Conservation (phyloP, 371 early-diverging fungal genomes). For the Rhizopus delemar region DNA sequence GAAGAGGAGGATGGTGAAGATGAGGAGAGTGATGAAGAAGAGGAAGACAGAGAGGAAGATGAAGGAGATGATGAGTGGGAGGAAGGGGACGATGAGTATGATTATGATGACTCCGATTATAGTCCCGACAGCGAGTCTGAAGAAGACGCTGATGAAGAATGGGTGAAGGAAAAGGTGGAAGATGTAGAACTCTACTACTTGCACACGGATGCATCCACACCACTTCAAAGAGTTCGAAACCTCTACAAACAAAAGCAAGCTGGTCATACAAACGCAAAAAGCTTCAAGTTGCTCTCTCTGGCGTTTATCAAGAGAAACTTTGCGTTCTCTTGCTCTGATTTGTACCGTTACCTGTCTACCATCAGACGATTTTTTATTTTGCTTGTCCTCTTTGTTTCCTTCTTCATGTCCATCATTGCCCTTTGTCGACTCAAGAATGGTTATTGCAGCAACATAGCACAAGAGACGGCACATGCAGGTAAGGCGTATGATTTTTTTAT, state of each 20-base stretch:
- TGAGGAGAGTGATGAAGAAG: background rate
- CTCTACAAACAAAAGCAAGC: background rate
- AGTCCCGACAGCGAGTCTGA: background rate
- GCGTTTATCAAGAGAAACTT: background rate
- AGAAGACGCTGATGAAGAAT: background rate
- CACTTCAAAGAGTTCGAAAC: background rate
- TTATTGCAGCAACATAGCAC: conserved; percentile 15
- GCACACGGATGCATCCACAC: background rate
- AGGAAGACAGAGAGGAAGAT: background rate
- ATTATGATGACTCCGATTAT: background rate
- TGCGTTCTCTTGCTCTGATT: background rate
- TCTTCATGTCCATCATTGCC: background rate
- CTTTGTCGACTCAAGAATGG: background rate
- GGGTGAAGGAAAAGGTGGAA: background rate
- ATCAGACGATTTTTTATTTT: background rate
- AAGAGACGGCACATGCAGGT: no score
- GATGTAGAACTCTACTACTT: background rate
- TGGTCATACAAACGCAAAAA: background rate
- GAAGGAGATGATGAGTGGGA: background rate
- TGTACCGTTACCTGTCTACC: background rate
- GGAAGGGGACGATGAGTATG: background rate
- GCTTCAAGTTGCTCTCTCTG: background rate
- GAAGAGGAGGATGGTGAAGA: background rate
- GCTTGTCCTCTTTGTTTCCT: background rate
- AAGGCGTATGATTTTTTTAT: background rate